Evolutionary conservation across 2,329 filamentous ascomycete species (phyloP), one percentile per base, ranked within the genome.

Genomic region (Neurospora sp.): DNA sequence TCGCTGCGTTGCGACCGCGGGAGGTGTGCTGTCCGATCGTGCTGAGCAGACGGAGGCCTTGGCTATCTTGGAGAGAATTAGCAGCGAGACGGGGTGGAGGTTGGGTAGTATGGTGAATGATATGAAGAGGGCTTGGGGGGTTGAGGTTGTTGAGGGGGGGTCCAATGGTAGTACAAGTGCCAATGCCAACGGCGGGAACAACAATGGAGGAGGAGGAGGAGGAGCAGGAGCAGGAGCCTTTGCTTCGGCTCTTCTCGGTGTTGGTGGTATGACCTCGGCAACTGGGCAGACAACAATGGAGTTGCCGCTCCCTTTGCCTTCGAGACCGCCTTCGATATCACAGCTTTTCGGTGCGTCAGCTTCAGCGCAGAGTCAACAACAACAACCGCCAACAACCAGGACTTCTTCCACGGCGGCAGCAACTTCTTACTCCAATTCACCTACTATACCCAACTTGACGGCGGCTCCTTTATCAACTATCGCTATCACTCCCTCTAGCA

Each of bases 1-100:
- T 46, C 90, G 91, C 10, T 93, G 91, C 40, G 84, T 97, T 7
- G 89, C 90, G 46, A 90, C 96, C 69, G 92, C 92, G 2, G 91
- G 91, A 7, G 88, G 91, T 75, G 90, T 90, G 68, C 83, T 98
- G 4, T 87, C 86, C 0, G 84, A 89, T 68, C 84, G 85, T 4
- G 82, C 85, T 38, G 91, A 97, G 74, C 93, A 96, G 80, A 88
- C 91, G 76, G 93, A 97, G 79, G 91, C 93, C 0, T 82, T 97
- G 8, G 79, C 85, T 3, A 93, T 97, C 36, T 86, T 98, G 52
- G 88, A 91, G 66, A 88, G 87, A 74, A 93, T 97, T 73, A 86
- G 89, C 68, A 86, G 86, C 70, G 89, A 93, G 74, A 93, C 91
- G 0, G 92, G 93, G 15, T 96, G 93, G 92, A 87, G 88, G 43